A percentile compares a stretch with the other conserved stretches of the same genome.
These are phyloP conservation scores for Xylogone sp. DNA, from an alignment of 2,329 filamentous ascomycete genomes.

Conservation along the genomic window DNA sequence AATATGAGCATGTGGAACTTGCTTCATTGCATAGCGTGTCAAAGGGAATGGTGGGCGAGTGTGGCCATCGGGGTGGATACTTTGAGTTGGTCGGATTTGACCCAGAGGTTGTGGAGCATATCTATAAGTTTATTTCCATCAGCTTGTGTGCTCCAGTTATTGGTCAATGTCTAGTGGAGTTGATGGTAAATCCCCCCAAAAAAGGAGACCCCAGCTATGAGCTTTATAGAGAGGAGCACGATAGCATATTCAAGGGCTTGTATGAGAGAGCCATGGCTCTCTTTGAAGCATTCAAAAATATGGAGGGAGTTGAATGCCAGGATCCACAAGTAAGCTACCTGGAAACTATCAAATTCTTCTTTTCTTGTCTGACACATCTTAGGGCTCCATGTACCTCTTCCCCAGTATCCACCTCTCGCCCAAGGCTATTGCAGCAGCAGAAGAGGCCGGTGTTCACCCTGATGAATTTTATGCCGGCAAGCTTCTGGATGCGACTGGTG, in stretches of 20 bases:
- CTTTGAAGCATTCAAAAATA: conserved; percentile 84
- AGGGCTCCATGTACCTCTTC: conserved; percentile 99
- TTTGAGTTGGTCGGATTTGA: conserved; percentile 95
- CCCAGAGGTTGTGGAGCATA: conserved; percentile 78
- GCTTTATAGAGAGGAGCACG: conserved; percentile 83
- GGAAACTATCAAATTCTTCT: too few species aligned
- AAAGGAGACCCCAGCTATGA: conserved; percentile 79
- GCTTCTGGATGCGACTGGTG: conserved; percentile 87
- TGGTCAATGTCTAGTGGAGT: conserved; percentile 92
- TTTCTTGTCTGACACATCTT: conserved; percentile 2
- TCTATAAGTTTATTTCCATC: conserved; percentile 99
- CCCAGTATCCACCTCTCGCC: conserved; percentile 79
- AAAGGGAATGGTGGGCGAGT: conserved; percentile 99
- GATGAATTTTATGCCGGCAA: conserved; percentile 95
- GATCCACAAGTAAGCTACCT: conserved; percentile 60
- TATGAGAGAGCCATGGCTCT: conserved; percentile 77
- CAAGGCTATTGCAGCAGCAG: conserved; percentile 74
- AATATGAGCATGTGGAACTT: conserved; percentile 83
- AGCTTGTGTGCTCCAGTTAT: conserved; percentile 93
- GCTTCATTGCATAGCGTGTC: conserved; percentile 90
- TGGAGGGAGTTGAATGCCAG: conserved; percentile 94
- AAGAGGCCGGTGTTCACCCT: conserved; percentile 66
- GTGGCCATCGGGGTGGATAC: conserved; percentile 94
- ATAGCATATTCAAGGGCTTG: conserved; percentile 74
- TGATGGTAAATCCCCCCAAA: conserved; percentile 95